Conservation (phyloP, 306 rosid genomes). For the Albizia julibrissin region DNA sequence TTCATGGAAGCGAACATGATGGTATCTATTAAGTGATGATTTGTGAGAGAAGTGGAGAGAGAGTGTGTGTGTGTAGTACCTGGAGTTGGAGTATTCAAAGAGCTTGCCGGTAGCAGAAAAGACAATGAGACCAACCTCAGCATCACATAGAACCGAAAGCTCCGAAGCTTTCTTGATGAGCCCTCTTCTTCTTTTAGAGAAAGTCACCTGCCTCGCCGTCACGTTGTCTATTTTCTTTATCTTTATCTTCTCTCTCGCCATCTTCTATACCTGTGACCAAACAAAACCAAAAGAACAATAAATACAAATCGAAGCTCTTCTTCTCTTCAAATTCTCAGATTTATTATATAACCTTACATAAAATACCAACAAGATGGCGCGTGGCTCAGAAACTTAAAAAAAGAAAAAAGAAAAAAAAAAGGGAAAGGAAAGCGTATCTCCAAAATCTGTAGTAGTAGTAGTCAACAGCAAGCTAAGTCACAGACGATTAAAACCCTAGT, state of each 20-base stretch:
- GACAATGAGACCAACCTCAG: slow-evolving; percentile 39
- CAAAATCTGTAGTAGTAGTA: not conserved
- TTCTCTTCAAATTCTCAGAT: not conserved
- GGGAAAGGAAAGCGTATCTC: not conserved
- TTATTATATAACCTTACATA: not conserved
- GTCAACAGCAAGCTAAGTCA: too few species aligned
- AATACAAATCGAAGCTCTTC: not conserved
- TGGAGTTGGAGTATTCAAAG: slow-evolving; percentile 38
- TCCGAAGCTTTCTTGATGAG: slow-evolving; percentile 44
- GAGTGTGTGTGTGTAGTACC: slow-evolving; percentile 10
- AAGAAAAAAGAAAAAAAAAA: not conserved
- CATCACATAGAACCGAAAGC: slow-evolving; percentile 48
- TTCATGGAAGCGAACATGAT: not conserved
- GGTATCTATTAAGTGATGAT: too few species aligned
- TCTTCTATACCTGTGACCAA: not conserved
- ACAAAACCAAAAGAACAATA: not conserved
- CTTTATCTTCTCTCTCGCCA: slow-evolving; percentile 41
- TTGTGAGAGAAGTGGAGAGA: not conserved
- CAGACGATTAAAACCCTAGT: slow-evolving; percentile 33
- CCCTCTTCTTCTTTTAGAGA: slow-evolving; percentile 47
- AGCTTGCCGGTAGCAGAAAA: slow-evolving; percentile 44
- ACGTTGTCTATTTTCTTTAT: slow-evolving; percentile 45
- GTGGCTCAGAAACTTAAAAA: not conserved
- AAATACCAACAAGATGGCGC: not conserved
- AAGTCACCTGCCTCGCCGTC: slow-evolving; percentile 50